Base-by-base conservation (phyloP, 2,329 filamentous ascomycete genomes). In the Lecanosticta acicola region DNA sequence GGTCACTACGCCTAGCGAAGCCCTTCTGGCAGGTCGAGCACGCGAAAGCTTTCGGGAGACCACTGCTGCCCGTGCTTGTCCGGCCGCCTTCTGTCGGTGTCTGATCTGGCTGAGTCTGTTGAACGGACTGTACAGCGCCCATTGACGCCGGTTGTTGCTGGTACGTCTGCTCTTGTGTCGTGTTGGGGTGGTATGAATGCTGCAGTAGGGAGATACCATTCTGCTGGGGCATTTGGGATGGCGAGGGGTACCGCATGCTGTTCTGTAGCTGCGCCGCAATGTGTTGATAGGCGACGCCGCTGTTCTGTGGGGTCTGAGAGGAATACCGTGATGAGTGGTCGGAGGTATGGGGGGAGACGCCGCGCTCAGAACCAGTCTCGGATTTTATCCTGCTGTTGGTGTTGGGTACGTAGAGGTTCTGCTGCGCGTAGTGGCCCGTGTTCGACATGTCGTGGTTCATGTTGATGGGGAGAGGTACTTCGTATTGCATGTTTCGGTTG, bases 1-100 rank as follows among this genome's bases (percentile, higher is more conserved):
- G 80, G 71, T 98, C 93, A 69, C 91, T 97, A 55, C 93, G 79
- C 61, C 93, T 77, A 42, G 93, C 93, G 66, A 98, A 98, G 18
- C 85, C 85, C 69, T 97, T 97, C 47, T 78, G 79, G 66, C 93
- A 98, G 3, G 85, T 91, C 54, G 82, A 85, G 71, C 93, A 98
- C 17, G 88, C 84, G 63, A 93, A 96, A 1, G 87, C 83, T 70
- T 96, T 86, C 9, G 79, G 76, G 21, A 77, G 73, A 57, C 75
- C 64, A 66, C 71, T 63, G 58, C 69, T 72, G 51, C 55, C 71
- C 69, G 42, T 68, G 62, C 57, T 68, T 29, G 56, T 56, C 29
- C 62, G 53, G 29, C 56, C 55, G 26, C 65, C 59, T 56, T 59
- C 67, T 65, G 56, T 65, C 29, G 50, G 47, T 11, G 65, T 65